Evolutionary conservation across 192 early-diverging fungal genomes (phyloP).

Genomic region (Cladochytrium replicatum): DNA sequence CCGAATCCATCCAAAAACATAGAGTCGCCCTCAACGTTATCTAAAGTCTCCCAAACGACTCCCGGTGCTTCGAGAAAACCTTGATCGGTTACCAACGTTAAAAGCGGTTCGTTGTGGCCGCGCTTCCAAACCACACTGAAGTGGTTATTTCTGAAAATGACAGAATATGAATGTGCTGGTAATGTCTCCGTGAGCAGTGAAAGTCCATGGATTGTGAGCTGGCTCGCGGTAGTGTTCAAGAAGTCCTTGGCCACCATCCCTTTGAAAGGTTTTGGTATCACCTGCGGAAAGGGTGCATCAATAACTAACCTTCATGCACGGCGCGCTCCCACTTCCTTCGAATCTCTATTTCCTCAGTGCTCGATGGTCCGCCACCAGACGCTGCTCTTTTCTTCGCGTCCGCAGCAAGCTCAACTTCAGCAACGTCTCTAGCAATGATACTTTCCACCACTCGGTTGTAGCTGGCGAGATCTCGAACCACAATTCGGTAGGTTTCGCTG

Average conservation of each 20-base stretch:
- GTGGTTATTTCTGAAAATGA: slow-evolving; percentile 94
- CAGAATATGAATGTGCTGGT: slow-evolving; percentile 45
- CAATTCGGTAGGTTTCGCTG: slow-evolving; percentile 36
- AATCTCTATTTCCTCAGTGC: not conserved
- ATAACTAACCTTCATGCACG: not conserved
- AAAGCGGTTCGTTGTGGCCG: slow-evolving; percentile 19
- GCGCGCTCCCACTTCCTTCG: slow-evolving; percentile 1
- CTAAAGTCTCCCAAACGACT: slow-evolving; percentile 35
- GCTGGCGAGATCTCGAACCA: slow-evolving; percentile 44
- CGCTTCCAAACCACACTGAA: slow-evolving; percentile 26
- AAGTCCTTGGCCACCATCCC: slow-evolving; percentile 57
- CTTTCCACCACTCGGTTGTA: slow-evolving; percentile 79
- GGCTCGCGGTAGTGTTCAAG: slow-evolving; percentile 63
- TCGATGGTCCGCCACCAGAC: not conserved
- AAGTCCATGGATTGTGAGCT: slow-evolving; percentile 77
- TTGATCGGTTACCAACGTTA: slow-evolving; percentile 39
- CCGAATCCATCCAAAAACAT: not conserved
- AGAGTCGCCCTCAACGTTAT: slow-evolving; percentile 3
- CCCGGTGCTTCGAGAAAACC: slow-evolving; percentile 21
- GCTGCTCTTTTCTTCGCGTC: not conserved
- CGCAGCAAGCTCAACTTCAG: not conserved
- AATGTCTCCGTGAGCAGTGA: slow-evolving; percentile 51
- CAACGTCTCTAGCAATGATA: slow-evolving; percentile 54
- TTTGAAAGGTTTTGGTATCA: slow-evolving; percentile 1
- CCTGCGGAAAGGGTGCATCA: slow-evolving; percentile 11